phyloP scores from a whole-genome alignment of 2,329 filamentous ascomycete genomes.

The Alternaria sp. region DNA sequence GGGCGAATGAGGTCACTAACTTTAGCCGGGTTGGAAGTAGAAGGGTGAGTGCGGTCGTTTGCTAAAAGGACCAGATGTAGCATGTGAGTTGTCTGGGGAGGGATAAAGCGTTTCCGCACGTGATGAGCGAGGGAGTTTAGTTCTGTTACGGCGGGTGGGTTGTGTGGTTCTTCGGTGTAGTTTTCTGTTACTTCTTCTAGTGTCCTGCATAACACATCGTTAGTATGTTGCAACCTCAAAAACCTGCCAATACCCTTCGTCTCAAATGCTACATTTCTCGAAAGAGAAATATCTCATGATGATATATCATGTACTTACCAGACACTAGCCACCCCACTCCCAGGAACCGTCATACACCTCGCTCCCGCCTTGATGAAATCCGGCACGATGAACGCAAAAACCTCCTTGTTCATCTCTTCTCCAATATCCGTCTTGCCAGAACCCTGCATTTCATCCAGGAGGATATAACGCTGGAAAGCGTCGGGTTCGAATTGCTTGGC shows the following conservation, averaged over 20 bases:
- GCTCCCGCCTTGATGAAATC: not conserved
- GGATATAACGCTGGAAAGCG: slow-evolving; percentile 5
- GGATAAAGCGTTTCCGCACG: not conserved
- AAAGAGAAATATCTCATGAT: not conserved
- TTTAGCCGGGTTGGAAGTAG: not conserved
- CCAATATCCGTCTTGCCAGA: not conserved
- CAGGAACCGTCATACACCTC: slow-evolving; percentile 5
- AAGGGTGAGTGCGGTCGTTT: slow-evolving; percentile 6
- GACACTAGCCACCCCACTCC: slow-evolving; percentile 7
- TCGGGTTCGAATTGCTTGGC: slow-evolving; percentile 7
- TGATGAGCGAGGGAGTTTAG: not conserved
- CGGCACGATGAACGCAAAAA: not conserved
- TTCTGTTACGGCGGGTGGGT: slow-evolving; percentile 1
- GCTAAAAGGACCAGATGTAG: slow-evolving; percentile 8
- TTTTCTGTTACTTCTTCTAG: not conserved
- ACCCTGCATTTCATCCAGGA: not conserved
- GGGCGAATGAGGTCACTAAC: slow-evolving; percentile 9
- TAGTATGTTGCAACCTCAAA: not conserved
- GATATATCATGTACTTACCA: not conserved
- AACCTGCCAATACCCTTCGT: too few species aligned
- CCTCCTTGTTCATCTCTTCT: not conserved
- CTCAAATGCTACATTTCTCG: not conserved
- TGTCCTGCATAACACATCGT: not conserved
- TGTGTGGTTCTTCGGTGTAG: not conserved
- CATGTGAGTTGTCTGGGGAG: not conserved